Evolutionary conservation across 2,329 filamentous ascomycete species (phyloP).

Genomic region (Claviceps africana): DNA sequence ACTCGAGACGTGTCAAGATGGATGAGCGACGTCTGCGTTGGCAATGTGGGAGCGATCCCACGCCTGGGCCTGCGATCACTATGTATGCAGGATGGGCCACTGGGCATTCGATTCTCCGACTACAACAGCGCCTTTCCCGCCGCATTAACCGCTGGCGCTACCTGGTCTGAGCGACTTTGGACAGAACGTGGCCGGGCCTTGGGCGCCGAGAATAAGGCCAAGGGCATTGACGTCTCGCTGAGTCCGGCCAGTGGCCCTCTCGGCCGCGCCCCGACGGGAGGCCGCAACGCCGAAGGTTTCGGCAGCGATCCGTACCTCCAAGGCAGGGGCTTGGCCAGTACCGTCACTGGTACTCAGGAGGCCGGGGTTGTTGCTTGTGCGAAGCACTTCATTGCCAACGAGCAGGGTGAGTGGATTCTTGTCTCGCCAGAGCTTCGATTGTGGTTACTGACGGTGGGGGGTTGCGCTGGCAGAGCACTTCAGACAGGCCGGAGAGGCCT

Average conservation of each 20-base stretch:
- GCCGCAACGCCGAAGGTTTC: slow-evolving; percentile 52
- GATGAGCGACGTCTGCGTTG: slow-evolving; percentile 57
- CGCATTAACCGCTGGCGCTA: slow-evolving; percentile 67
- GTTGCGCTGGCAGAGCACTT: slow-evolving; percentile 45
- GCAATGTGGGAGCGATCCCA: slow-evolving; percentile 57
- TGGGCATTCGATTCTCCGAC: slow-evolving; percentile 65
- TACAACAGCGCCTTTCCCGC: slow-evolving; percentile 71
- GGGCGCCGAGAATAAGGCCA: slow-evolving; percentile 52
- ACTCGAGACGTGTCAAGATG: slow-evolving; percentile 16
- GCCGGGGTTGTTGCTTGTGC: slow-evolving; percentile 72
- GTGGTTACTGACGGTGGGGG: not conserved
- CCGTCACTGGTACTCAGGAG: slow-evolving; percentile 67
- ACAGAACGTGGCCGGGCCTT: slow-evolving; percentile 32
- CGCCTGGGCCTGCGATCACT: slow-evolving; percentile 55
- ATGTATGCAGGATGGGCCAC: slow-evolving; percentile 78
- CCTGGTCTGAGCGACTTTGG: slow-evolving; percentile 63
- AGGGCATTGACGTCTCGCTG: slow-evolving; percentile 63
- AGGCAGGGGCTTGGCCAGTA: slow-evolving; percentile 57
- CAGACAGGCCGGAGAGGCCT: slow-evolving; percentile 46
- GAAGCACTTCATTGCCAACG: slow-evolving; percentile 63
- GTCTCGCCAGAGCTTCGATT: no score
- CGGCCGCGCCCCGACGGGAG: slow-evolving; percentile 30
- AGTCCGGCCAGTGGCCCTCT: slow-evolving; percentile 33
- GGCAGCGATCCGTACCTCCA: slow-evolving; percentile 62
- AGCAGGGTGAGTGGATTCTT: slow-evolving; percentile 35